Base-by-base conservation (phyloP, 2,329 filamentous ascomycete species). In the Leptographium wingfieldii region DNA sequence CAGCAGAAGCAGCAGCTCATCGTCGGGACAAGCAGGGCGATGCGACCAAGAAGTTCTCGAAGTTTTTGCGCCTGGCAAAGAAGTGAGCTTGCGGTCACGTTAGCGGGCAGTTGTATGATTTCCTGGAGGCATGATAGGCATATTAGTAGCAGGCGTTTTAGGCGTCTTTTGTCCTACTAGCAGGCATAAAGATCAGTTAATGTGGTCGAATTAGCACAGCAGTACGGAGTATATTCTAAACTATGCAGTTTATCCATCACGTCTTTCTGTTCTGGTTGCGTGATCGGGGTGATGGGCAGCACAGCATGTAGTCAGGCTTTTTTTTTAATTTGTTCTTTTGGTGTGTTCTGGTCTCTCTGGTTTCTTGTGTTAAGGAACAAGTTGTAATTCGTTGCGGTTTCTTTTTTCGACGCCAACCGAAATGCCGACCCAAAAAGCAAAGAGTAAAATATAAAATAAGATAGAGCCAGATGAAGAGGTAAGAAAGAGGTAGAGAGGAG, bases 21-120 rank as follows among this genome's bases (percentile, higher is more conserved):
- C 57, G 48, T 22, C 54, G 38, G 11, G 49, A 35, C 64, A 67
- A 74, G 63, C 70, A 72, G 65, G 68, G 69, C 22, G 71, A 73
- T 58, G 69, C 73, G 58, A 68, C 74, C 57, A 63, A 63, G 43
- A 65, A 65, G 60, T 58, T 65, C 59, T 48, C 63, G 60, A 65
- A 65, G 63, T 65, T 65, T 14, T 59, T 65, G 55, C 62, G 64
- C 19, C 43, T 65, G 22, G 46, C 62, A 2, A 65, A 64, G 61
- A 65, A 65, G 60, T 65, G 49, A 56, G 48, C 43, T 9, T 38
- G 49, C 2, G 27, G 14, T 43, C 5, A 19, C 40, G 40, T 43
- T 43, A 43, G 14, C 40, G 40, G 40, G 5, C 12, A 14, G 14
- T 43, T 43, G 19, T 19, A 19, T 43, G 40, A 43, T 16, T 43